Evolutionary conservation across 23 red algal genomes (phyloP).

Genomic region (Chondrus crispus): DNA sequence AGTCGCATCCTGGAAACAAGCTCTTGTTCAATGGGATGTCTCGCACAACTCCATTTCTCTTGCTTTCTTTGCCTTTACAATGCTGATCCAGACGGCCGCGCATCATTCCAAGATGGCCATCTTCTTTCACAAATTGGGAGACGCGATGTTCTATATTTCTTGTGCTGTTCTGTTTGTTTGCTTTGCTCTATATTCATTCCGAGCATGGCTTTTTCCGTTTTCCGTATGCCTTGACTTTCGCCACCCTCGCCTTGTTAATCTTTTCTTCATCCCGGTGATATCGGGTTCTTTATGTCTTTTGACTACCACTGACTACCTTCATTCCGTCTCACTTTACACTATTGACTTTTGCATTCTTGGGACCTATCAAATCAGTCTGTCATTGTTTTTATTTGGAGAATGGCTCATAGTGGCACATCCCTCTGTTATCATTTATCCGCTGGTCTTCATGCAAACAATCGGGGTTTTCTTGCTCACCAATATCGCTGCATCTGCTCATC

Average conservation of each 20-base stretch:
- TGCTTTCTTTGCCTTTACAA: constrained; percentile 13
- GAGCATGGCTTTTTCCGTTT: background rate
- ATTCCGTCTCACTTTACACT: background rate
- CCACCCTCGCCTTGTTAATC: constrained; percentile 15
- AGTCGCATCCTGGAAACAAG: no score
- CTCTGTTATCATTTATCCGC: constrained; percentile 11
- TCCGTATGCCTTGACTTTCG: background rate
- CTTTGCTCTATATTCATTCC: background rate
- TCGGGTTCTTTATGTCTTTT: background rate
- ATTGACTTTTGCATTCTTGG: background rate
- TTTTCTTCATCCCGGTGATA: constrained; percentile 24
- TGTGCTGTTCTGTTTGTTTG: background rate
- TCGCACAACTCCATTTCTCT: constrained; percentile 35
- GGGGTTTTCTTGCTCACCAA: constrained; percentile 31
- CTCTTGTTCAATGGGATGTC: constrained; percentile 20
- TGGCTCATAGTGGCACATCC: background rate
- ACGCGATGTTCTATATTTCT: constrained; percentile 9
- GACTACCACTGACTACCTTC: background rate
- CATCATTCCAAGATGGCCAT: no score
- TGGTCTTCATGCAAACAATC: constrained; percentile 47
- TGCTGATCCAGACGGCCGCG: background rate
- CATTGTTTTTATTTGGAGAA: background rate
- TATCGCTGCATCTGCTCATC: background rate
- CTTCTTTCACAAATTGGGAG: background rate
- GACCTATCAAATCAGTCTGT: background rate